Base-by-base conservation (phyloP, 2,329 filamentous ascomycete genomes). In the Metarhizium sp. region DNA sequence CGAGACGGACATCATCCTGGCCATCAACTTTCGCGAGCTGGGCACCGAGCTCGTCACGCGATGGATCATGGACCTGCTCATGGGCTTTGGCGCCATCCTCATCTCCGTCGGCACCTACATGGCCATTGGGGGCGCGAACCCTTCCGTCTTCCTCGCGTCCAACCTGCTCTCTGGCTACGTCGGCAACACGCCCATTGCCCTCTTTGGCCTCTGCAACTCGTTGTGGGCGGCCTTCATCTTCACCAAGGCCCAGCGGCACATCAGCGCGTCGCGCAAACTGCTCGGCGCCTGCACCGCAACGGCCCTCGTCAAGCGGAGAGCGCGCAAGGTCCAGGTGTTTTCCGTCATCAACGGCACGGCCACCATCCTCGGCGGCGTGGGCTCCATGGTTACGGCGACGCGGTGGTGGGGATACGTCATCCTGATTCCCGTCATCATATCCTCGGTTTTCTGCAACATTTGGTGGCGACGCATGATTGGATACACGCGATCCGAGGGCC, bases 81-180 rank as follows among this genome's bases (percentile, higher is more conserved):
- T 81, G 67, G 79, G 78, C 0, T 64, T 72, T 16, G 77, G 76
- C 0, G 73, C 77, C 0, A 55, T 81, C 1, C 60, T 80, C 2
- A 78, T 82, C 16, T 75, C 73, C 6, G 61, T 71, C 0, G 79
- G 79, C 8, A 80, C 79, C 0, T 70, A 75, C 56, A 71, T 82
- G 72, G 79, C 79, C 10, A 80, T 81, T 16, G 75, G 68, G 1
- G 79, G 79, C 1, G 73, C 69, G 0, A 69, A 79, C 51, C 64
- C 34, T 0, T 57, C 40, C 0, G 69, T 80, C 0, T 82, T 66
- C 55, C 4, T 65, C 0, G 73, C 75, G 0, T 79, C 75, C 60
- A 82, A 82, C 54, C 63, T 81, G 2, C 63, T 82, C 0, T 80
- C 79, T 0, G 79, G 79, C 1, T 81, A 80, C 57, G 68, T 82